phyloP scores from a whole-genome alignment of 441 rosid species.

The Eutrema salsugineum region DNA sequence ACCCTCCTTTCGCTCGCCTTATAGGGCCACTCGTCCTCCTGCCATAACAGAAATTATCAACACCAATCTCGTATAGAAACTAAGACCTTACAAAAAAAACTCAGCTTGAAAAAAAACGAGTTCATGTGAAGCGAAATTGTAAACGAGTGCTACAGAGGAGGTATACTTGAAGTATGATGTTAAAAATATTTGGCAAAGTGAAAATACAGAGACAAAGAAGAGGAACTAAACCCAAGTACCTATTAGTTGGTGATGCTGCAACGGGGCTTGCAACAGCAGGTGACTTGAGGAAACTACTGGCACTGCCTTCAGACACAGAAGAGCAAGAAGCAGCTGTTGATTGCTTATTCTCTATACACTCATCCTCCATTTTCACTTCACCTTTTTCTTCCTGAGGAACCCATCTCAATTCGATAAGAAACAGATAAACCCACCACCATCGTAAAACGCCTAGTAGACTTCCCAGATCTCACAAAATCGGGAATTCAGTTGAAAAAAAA shows the following conservation, averaged over 20 bases:
- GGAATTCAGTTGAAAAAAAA: conserved; percentile 37
- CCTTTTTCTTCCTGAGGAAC: conserved; percentile 47
- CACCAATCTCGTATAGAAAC: neutral
- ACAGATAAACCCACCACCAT: conserved; percentile 29
- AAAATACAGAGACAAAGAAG: neutral
- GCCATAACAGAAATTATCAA: conserved; percentile 25
- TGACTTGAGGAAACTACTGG: conserved; percentile 61
- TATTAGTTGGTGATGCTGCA: conserved; percentile 59
- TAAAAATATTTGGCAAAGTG: neutral
- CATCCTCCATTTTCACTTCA: conserved; percentile 54
- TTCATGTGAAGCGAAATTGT: neutral
- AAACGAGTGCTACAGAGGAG: neutral
- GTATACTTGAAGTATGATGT: neutral
- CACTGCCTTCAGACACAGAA: conserved; percentile 82
- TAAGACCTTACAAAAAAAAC: neutral
- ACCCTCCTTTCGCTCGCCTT: conserved; percentile 97
- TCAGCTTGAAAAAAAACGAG: neutral
- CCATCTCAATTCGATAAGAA: conserved; percentile 26
- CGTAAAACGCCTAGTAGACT: conserved; percentile 20
- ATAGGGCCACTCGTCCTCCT: conserved; percentile 98
- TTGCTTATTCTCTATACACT: conserved; percentile 85
- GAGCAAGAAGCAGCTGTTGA: conserved; percentile 69
- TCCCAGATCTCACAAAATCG: conserved; percentile 54
- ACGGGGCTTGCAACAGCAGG: conserved; percentile 69
- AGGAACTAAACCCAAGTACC: conserved; percentile 33